A percentile compares a stretch with the other conserved stretches of the same genome.
Evolutionary conservation across 768 basidiomycete species (phyloP).

Genomic region (Agaricus subrufescens): DNA sequence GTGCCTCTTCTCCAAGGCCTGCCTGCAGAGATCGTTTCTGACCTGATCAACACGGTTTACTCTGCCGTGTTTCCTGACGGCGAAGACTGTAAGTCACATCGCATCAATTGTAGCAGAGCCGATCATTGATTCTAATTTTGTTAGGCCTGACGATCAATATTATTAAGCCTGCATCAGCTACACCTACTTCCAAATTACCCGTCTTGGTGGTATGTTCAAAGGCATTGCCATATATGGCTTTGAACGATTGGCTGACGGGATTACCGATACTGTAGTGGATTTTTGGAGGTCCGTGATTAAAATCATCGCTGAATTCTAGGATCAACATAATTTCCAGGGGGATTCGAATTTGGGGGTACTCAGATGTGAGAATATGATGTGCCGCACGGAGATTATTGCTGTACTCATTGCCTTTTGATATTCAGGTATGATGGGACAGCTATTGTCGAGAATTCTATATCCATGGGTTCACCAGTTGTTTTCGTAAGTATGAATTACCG

Average conservation of each 20-base stretch:
- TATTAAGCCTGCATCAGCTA: conserved; percentile 36
- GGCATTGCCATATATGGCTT: background rate
- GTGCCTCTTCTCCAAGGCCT: conserved; percentile 32
- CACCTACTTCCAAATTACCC: conserved; percentile 39
- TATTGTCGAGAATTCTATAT: conserved; percentile 41
- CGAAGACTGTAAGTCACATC: conserved; percentile 41
- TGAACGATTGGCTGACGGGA: background rate
- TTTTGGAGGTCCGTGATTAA: conserved; percentile 33
- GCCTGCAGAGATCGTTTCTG: conserved; percentile 27
- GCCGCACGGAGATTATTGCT: background rate
- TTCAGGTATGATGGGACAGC: conserved; percentile 37
- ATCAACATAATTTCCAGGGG: conserved; percentile 6
- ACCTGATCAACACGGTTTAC: conserved; percentile 25
- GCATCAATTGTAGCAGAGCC: background rate
- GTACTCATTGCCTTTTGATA: background rate
- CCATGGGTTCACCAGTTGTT: conserved; percentile 37
- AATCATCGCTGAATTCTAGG: conserved; percentile 16
- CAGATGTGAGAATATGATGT: conserved; percentile 19
- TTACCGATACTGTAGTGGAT: conserved; percentile 36
- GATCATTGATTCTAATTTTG: background rate
- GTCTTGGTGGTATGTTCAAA: conserved; percentile 43
- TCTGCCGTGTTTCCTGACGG: conserved; percentile 24
- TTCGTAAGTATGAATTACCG: conserved; percentile 56
- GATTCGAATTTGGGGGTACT: conserved; percentile 38
- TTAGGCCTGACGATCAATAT: conserved; percentile 52